Percentiles rank a stretch among this genome's conserved stretches.
These are phyloP conservation scores for Umbellularia californica DNA, from an alignment of 164 flowering plant genomes.

Conservation along the genomic window DNA sequence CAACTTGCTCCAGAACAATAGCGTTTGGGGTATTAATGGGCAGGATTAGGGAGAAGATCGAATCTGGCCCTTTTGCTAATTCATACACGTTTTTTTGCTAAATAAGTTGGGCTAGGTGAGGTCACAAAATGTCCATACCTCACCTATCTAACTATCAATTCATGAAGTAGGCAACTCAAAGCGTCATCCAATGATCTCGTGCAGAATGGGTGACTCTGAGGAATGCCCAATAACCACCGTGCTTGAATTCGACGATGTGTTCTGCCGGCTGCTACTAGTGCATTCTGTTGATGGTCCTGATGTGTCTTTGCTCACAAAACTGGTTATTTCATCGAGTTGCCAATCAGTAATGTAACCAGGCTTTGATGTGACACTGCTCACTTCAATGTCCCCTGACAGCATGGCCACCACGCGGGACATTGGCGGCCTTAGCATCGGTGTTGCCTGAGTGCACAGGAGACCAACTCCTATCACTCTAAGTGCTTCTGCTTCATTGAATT, in stretches of 20 bases:
- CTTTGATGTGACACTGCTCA: constrained; percentile 25
- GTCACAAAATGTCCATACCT: too few species aligned
- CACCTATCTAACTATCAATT: too few species aligned
- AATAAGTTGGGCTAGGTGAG: too few species aligned
- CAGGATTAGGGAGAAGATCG: too few species aligned
- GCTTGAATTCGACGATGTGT: constrained; percentile 4
- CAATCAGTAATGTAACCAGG: constrained; percentile 39
- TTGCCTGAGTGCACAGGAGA: constrained; percentile 49
- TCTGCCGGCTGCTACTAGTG: not conserved
- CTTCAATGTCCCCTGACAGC: constrained; percentile 45
- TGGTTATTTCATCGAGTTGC: constrained; percentile 30
- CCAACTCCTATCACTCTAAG: constrained; percentile 34
- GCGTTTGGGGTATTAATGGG: too few species aligned
- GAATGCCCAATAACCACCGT: not conserved
- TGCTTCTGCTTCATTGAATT: constrained; percentile 31
- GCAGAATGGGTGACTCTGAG: constrained; percentile 6
- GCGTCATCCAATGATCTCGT: constrained; percentile 15
- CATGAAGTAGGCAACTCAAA: not conserved
- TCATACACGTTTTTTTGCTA: too few species aligned
- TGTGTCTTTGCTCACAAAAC: constrained; percentile 11
- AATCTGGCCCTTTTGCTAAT: too few species aligned
- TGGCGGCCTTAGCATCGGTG: constrained; percentile 36
- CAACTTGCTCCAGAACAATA: too few species aligned
- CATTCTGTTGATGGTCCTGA: not conserved
- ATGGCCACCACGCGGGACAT: constrained; percentile 39